A percentile compares a stretch with the other conserved stretches of the same genome.
These are phyloP conservation scores for Boletales sp. DNA, from an alignment of 768 basidiomycete species.

Conservation along the genomic window DNA sequence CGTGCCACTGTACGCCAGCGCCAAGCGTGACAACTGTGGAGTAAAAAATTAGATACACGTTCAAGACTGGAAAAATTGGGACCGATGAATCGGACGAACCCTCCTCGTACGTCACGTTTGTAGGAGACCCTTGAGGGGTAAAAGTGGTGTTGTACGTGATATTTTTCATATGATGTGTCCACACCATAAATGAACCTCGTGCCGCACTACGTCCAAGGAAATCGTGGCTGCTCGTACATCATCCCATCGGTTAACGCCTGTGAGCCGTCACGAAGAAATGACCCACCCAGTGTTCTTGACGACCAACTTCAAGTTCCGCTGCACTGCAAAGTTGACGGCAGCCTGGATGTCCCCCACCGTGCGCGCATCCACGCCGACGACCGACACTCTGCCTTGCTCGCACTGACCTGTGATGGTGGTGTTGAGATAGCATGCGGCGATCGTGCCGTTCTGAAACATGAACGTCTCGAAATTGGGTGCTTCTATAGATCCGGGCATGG, in stretches of 20 bases:
- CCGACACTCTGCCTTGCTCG: constrained; percentile 23
- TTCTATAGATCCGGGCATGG: constrained; percentile 40
- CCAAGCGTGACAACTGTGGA: constrained; percentile 30
- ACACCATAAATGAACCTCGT: constrained; percentile 37
- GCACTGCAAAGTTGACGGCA: constrained; percentile 22
- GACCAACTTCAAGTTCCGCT: constrained; percentile 19
- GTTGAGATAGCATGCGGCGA: constrained; percentile 33
- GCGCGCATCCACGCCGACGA: constrained; percentile 23
- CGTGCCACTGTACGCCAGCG: constrained; percentile 48
- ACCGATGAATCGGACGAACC: no score
- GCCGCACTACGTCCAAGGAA: constrained; percentile 41
- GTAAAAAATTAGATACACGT: constrained; percentile 12
- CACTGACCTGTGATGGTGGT: constrained; percentile 25
- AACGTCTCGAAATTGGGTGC: constrained; percentile 32
- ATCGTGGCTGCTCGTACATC: constrained; percentile 29
- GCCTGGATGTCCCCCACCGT: constrained; percentile 23
- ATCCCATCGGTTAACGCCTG: not conserved
- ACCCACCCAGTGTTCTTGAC: constrained; percentile 29
- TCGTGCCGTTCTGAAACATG: constrained; percentile 41
- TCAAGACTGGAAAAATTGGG: no score
- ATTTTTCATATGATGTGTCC: constrained; percentile 42
- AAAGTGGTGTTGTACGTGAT: constrained; percentile 32
- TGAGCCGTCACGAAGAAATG: not conserved
- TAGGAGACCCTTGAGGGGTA: constrained; percentile 30
- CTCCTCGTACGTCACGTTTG: constrained; percentile 18